These are phyloP conservation scores for Coprinopsis marcescibilis DNA, from an alignment of 768 basidiomycete species.

Conservation along the genomic window DNA sequence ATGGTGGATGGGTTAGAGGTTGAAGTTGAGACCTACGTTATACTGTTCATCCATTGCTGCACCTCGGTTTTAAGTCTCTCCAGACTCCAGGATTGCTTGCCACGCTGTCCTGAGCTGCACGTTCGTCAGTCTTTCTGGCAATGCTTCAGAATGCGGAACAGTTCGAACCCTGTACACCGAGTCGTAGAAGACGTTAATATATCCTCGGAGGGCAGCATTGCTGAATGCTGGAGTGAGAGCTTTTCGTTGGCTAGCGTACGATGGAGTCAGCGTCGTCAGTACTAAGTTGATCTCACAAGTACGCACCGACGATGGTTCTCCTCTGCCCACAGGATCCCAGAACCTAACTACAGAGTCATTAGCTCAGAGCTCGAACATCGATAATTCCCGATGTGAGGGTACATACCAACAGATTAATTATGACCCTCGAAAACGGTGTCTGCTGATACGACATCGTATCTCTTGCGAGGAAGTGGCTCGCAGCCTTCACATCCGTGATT, in stretches of 20 bases:
- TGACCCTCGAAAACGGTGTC: slow-evolving; percentile 25
- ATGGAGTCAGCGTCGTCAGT: not conserved
- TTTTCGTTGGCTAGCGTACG: no score
- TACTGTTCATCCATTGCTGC: slow-evolving; percentile 45
- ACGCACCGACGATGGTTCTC: slow-evolving; percentile 39
- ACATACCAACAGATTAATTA: slow-evolving; percentile 36
- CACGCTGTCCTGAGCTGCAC: slow-evolving; percentile 29
- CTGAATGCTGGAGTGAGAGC: no score
- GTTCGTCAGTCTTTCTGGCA: no score
- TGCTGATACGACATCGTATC: slow-evolving; percentile 47
- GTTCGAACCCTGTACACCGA: no score
- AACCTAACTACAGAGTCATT: slow-evolving; percentile 32
- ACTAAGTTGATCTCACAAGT: not conserved
- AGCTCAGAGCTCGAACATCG: not conserved
- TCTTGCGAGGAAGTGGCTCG: slow-evolving; percentile 42
- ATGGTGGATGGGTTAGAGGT: not conserved
- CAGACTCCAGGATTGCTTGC: slow-evolving; percentile 24
- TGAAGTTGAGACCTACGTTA: slow-evolving; percentile 33
- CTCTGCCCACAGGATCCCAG: slow-evolving; percentile 35
- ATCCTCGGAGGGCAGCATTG: no score
- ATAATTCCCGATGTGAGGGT: not conserved
- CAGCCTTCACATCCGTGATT: slow-evolving; percentile 44
- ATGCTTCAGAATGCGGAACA: no score
- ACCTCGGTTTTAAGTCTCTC: slow-evolving; percentile 38
- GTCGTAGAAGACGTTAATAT: no score